Base-by-base conservation (phyloP, 2,329 filamentous ascomycete species). In the Waltergamsia citrina region DNA sequence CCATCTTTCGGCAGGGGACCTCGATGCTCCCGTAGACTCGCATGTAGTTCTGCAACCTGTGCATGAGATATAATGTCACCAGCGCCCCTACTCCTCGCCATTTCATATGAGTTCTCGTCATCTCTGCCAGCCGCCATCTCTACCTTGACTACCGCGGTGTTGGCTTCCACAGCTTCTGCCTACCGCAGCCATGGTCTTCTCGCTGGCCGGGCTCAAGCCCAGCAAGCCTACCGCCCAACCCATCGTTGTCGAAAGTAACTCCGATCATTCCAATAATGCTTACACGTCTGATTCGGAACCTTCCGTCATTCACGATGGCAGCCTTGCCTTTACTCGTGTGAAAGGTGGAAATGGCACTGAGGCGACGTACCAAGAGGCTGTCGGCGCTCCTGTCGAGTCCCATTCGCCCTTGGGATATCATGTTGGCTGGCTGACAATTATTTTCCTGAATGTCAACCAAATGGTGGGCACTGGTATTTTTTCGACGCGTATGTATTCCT, bases 401-500 rank as follows among this genome's bases (percentile, higher is more conserved):
- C 45, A 62, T 3, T 78, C 72, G 1, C 74, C 77, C 0, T 52
- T 81, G 3, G 77, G 74, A 0, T 77, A 78, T 40, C 55, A 68
- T 9, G 74, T 79, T 12, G 65, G 66, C 7, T 66, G 62, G 36
- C 40, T 70, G 5, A 73, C 74, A 0, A 68, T 76, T 17, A 56
- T 78, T 21, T 76, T 76, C 25, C 48, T 80, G 34, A 80, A 79
- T 38, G 50, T 80, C 26, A 72, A 69, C 37, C 67, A 69, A 51
- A 79, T 80, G 73, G 59, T 80, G 29, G 75, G 75, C 2, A 78
- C 72, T 0, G 74, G 74, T 30, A 67, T 78, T n/a, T 78, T 74
- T 37, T 79, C 74, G 1, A 80, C 76, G 0, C 76, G 74, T 78
- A 45, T 45, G 72, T 59, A 5, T 3, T 27, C 10, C 31, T 26